Evolutionary conservation across 164 flowering plant species (phyloP).

Genomic region (Berberis vulgaris): DNA sequence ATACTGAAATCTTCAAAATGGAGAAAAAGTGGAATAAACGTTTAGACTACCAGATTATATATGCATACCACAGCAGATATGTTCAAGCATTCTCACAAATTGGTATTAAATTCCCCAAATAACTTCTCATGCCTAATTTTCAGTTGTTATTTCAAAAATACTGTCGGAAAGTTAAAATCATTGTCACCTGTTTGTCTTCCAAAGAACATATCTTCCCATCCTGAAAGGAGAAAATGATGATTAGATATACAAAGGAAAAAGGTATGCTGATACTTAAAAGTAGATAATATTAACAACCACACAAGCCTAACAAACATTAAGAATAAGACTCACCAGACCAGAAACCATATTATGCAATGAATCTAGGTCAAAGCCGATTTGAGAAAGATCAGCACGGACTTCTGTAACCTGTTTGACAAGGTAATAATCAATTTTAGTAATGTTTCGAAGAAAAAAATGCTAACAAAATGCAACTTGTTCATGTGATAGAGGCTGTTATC

Average conservation of each 20-base stretch:
- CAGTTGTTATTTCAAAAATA: not conserved
- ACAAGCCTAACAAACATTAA: not conserved
- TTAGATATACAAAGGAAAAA: not conserved
- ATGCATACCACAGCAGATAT: not conserved
- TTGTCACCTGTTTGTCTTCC: constrained; percentile 64
- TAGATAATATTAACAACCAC: not conserved
- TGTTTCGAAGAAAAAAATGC: not conserved
- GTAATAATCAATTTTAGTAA: not conserved
- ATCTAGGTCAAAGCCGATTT: constrained; percentile 40
- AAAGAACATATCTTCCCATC: constrained; percentile 54
- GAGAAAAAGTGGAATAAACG: no score
- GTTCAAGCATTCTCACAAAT: not conserved
- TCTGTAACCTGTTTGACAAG: constrained; percentile 49
- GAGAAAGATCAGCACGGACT: constrained; percentile 40
- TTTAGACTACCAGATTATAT: not conserved
- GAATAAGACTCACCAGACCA: constrained; percentile 48
- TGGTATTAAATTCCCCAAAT: no score
- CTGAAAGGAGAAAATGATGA: constrained; percentile 26
- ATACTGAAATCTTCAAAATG: no score
- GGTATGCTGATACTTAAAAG: not conserved
- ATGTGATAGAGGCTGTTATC: no score
- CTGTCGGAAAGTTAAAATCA: not conserved
- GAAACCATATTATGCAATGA: constrained; percentile 38
- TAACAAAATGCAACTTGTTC: not conserved
- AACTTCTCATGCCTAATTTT: no score